These are phyloP conservation scores for Hemileia vastatrix DNA, from an alignment of 1,284 basidiomycete species.

Conservation along the genomic window DNA sequence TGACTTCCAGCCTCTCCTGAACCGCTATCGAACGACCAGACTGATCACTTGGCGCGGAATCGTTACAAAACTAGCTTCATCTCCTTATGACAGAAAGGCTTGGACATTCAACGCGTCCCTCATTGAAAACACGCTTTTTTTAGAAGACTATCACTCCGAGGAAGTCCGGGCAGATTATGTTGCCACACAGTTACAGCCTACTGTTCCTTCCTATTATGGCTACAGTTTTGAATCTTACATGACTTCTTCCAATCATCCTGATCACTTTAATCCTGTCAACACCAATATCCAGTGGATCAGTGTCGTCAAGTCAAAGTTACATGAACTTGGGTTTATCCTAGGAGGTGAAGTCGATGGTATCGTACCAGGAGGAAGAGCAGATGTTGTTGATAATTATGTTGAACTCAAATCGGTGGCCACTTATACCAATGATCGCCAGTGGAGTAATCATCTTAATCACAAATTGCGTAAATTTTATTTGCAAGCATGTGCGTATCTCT, in stretches of 20 bases:
- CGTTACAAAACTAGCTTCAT: constrained; percentile 1
- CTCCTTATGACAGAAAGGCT: not conserved
- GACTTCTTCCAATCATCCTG: not conserved
- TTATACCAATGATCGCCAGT: constrained; percentile 1
- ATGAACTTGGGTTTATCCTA: constrained; percentile 9
- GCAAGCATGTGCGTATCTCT: constrained; percentile 7
- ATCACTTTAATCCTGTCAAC: not conserved
- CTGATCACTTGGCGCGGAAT: constrained; percentile 17
- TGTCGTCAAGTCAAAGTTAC: constrained; percentile 20
- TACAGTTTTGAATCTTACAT: constrained; percentile 13
- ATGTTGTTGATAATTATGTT: no score
- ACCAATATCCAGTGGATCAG: constrained; percentile 13
- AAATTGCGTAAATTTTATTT: constrained; percentile 22
- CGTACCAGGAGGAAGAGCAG: not conserved
- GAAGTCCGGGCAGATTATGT: not conserved
- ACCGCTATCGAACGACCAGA: no score
- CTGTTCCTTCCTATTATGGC: constrained; percentile 11
- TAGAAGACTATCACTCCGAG: not conserved
- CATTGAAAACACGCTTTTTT: constrained; percentile 12
- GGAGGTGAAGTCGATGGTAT: constrained; percentile 20
- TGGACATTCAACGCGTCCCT: no score
- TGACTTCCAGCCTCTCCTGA: no score
- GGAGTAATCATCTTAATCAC: not conserved
- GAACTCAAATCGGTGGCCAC: constrained; percentile 10
- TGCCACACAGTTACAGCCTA: no score